Conservation (phyloP, 805 yeast species). For the Kluyveromyces wickerhamii region DNA sequence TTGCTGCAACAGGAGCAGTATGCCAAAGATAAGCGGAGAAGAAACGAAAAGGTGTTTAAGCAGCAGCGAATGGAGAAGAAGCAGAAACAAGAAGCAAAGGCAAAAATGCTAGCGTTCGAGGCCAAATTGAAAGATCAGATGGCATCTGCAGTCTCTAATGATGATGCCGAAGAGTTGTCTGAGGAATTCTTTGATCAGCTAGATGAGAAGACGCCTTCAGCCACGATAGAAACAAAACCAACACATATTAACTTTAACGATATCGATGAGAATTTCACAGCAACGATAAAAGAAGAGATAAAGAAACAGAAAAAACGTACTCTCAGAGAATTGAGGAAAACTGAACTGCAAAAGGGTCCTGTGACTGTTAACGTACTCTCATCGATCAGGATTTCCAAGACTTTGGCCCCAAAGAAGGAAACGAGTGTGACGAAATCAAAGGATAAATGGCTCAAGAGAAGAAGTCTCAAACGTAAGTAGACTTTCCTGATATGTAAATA, state of each 20-base stretch:
- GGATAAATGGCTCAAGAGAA: constrained; percentile 30
- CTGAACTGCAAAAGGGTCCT: constrained; percentile 32
- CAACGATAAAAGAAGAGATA: constrained; percentile 13
- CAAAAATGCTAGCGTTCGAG: constrained; percentile 5
- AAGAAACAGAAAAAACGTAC: constrained; percentile 27
- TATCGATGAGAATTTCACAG: constrained; percentile 11
- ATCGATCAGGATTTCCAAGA: constrained; percentile 8
- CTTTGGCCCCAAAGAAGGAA: constrained; percentile 28
- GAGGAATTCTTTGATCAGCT: constrained; percentile 32
- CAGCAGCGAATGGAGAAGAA: constrained; percentile 12
- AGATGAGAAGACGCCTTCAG: constrained; percentile 15
- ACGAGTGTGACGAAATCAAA: constrained; percentile 18
- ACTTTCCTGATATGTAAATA: constrained; percentile 2
- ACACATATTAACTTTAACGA: constrained; percentile 32
- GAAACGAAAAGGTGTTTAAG: constrained; percentile 4
- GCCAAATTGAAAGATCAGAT: constrained; percentile 5
- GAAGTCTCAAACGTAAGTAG: constrained; percentile 22
- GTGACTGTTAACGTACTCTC: constrained; percentile 33
- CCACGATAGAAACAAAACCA: constrained; percentile 16
- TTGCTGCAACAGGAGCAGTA: constrained; percentile 18
- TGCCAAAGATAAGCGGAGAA: constrained; percentile 28
- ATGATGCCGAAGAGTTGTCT: constrained; percentile 32
- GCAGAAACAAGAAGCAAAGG: constrained; percentile 12
- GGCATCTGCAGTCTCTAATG: constrained; percentile 6
- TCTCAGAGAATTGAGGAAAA: constrained; percentile 26